These are phyloP conservation scores for Eragrostis curvula DNA, from an alignment of 176 grass and related monocot species.

Conservation along the genomic window DNA sequence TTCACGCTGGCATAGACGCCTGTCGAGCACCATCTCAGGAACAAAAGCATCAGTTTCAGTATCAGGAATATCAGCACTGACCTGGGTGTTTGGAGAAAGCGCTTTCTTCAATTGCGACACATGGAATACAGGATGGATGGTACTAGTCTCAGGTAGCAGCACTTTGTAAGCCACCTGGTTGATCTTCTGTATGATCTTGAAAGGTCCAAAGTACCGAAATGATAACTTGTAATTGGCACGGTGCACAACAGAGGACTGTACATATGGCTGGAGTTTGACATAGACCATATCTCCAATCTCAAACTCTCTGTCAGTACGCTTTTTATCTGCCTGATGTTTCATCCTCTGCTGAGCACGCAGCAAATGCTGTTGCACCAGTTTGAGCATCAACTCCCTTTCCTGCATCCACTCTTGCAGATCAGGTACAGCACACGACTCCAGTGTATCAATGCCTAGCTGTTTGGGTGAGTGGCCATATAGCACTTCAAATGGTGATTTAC, in stretches of 20 bases:
- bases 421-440: background rate
- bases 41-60: too few species aligned
- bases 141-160: background rate
- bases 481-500: too few species aligned
- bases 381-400: background rate
- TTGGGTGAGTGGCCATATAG: too few species aligned
- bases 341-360: background rate
- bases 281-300: background rate
- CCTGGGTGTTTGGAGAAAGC: too few species aligned
- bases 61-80: too few species aligned
- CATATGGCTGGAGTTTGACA: background rate
- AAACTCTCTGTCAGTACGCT: background rate
- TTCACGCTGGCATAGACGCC: too few species aligned
- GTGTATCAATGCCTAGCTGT: background rate
- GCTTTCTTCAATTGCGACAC: background rate
- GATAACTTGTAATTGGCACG: background rate
- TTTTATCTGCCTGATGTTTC: background rate
- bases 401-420: background rate
- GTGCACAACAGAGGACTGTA: background rate
- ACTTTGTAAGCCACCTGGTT: background rate
- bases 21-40: too few species aligned
- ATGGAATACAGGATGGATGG: background rate
- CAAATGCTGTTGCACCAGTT: background rate
- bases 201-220: constrained; percentile 4
- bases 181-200: background rate